Conservation (phyloP, 108 stramenopile genomes). For the Schizochytrium sp. region DNA sequence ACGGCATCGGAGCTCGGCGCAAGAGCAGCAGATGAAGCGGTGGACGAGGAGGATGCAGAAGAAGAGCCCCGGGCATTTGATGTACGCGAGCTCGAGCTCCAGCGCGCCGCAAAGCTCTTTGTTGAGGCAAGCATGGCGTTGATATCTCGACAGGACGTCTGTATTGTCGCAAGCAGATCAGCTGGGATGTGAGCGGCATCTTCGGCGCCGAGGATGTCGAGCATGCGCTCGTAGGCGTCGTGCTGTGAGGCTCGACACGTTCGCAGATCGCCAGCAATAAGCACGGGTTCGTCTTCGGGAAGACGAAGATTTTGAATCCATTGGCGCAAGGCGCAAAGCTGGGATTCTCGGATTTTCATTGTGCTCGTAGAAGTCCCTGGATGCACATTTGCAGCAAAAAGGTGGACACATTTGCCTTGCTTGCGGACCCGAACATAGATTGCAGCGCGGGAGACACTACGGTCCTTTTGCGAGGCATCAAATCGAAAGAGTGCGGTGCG, state of each 20-base stretch:
- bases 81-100: no score
- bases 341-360: background rate
- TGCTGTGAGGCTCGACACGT: background rate
- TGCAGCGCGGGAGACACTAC: background rate
- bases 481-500: background rate
- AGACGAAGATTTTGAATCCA: background rate
- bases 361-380: background rate
- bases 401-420: background rate
- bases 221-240: background rate
- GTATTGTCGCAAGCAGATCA: background rate
- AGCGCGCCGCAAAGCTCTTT: no score
- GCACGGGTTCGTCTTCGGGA: background rate
- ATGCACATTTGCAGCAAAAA: background rate
- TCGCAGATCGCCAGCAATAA: background rate
- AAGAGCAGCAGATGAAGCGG: background rate
- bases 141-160: background rate
- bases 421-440: background rate
- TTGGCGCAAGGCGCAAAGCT: background rate
- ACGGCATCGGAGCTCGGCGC: background rate
- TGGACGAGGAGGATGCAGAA: background rate
- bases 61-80: no score
- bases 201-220: background rate
- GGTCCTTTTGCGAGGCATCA: background rate
- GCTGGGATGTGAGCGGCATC: background rate
- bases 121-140: no score